A percentile compares a stretch with the other conserved stretches of the same genome.
phyloP scores from a whole-genome alignment of 2,329 filamentous ascomycete genomes.

The Aspergillus piperis region DNA sequence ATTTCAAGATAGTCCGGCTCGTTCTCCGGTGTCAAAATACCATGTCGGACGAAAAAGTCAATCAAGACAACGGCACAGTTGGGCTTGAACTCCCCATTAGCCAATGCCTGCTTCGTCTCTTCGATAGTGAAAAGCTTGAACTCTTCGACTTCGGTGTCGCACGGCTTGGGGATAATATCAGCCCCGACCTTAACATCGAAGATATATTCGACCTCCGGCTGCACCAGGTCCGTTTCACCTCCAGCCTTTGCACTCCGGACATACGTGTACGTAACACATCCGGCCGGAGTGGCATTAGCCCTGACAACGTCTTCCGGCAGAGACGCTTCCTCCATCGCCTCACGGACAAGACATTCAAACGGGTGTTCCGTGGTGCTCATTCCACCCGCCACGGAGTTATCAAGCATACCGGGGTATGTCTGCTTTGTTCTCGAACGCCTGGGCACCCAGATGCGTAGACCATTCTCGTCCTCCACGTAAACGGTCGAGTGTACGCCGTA shows the following conservation, averaged over 20 bases:
- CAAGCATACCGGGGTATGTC: constrained; percentile 87
- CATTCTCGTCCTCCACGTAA: constrained; percentile 60
- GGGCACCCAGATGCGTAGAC: constrained; percentile 82
- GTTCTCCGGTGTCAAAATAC: constrained; percentile 74
- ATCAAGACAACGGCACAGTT: constrained; percentile 84
- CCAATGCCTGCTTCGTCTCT: constrained; percentile 71
- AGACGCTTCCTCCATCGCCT: constrained; percentile 86
- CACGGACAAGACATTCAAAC: constrained; percentile 79
- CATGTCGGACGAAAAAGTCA: constrained; percentile 87
- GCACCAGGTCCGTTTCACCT: constrained; percentile 77
- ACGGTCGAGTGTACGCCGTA: constrained; percentile 83
- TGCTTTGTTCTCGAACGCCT: constrained; percentile 74
- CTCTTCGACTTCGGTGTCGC: constrained; percentile 84
- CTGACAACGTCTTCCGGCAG: constrained; percentile 71
- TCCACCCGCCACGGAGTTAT: constrained; percentile 89
- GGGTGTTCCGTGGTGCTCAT: constrained; percentile 78
- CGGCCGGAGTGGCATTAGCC: constrained; percentile 58
- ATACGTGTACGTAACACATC: constrained; percentile 82
- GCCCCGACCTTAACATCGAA: constrained; percentile 80
- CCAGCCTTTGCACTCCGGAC: constrained; percentile 73
- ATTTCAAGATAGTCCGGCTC: constrained; percentile 80
- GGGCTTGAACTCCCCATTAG: constrained; percentile 79
- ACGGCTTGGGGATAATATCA: constrained; percentile 70
- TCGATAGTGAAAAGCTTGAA: constrained; percentile 77
- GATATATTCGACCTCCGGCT: constrained; percentile 88